Percentiles rank a stretch among this genome's conserved stretches.
phyloP scores from a whole-genome alignment of 495 filamentous ascomycete species.

The Penicillium alfredii region DNA sequence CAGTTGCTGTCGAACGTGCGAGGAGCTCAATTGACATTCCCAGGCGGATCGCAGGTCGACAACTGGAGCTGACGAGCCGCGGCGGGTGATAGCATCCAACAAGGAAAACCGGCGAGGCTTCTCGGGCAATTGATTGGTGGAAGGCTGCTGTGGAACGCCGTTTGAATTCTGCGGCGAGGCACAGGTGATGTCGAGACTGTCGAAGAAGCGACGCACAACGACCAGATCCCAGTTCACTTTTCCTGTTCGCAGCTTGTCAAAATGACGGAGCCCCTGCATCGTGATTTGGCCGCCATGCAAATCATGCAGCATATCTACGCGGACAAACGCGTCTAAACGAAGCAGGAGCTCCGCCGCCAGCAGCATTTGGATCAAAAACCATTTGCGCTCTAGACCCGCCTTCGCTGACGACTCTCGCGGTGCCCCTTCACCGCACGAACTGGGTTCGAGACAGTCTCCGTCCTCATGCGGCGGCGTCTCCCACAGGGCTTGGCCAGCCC shows the following conservation, averaged over 20 bases:
- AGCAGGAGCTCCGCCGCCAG: conserved; percentile 72
- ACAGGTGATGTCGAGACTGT: conserved; percentile 55
- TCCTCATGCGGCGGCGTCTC: conserved; percentile 47
- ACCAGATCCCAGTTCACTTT: conserved; percentile 78
- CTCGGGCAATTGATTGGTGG: conserved; percentile 21
- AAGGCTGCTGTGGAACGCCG: too few species aligned
- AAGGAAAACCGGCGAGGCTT: conserved; percentile 21
- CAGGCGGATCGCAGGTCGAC: conserved; percentile 24
- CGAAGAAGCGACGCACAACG: conserved; percentile 67
- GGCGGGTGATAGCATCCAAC: conserved; percentile 23
- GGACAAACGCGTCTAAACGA: conserved; percentile 65
- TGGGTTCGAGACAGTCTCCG: conserved; percentile 42
- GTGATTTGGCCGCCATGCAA: conserved; percentile 43
- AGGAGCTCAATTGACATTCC: conserved; percentile 36
- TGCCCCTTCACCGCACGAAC: conserved; percentile 29
- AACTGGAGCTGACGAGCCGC: conserved; percentile 11
- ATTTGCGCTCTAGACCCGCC: conserved; percentile 56
- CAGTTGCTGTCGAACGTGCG: conserved; percentile 39
- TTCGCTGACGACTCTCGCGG: conserved; percentile 31
- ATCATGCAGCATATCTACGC: conserved; percentile 44
- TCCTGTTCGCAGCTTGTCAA: conserved; percentile 56
- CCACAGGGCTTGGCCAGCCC: conserved; percentile 79
- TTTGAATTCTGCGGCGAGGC: conserved; percentile 10
- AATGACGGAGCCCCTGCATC: conserved; percentile 53
- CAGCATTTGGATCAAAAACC: conserved; percentile 73